Conservation (phyloP, 257 asterid genomes). For the Galeopsis tetrahit region DNA sequence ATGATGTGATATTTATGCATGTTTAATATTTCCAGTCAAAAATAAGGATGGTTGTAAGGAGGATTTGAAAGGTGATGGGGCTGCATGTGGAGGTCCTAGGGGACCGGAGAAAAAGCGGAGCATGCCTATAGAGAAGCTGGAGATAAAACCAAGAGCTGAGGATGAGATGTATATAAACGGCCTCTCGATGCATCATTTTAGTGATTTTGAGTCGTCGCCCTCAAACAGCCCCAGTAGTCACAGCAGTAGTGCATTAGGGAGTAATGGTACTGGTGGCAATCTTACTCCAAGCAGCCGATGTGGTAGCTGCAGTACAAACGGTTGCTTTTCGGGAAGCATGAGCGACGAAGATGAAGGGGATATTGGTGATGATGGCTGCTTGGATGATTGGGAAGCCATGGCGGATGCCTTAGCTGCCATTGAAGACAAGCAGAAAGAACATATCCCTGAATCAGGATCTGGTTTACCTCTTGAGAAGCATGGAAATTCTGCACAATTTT, state of each 20-base stretch:
- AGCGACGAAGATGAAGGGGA: conserved; percentile 68
- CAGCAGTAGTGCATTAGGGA: conserved; percentile 60
- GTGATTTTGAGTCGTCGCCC: conserved; percentile 65
- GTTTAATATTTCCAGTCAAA: conserved; percentile 54
- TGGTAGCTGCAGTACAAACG: conserved; percentile 60
- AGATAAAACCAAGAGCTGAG: conserved; percentile 50
- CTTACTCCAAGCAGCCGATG: conserved; percentile 66
- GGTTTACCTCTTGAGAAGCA: conserved; percentile 35
- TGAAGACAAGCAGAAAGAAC: conserved; percentile 52
- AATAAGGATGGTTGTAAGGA: conserved; percentile 59
- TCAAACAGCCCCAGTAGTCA: conserved; percentile 75
- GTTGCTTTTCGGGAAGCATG: conserved; percentile 58
- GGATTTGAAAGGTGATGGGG: conserved; percentile 48
- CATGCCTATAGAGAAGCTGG: conserved; percentile 52
- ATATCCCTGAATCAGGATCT: conserved; percentile 32
- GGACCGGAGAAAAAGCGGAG: conserved; percentile 36
- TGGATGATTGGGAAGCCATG: conserved; percentile 96
- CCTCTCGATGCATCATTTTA: conserved; percentile 46
- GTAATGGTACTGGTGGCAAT: conserved; percentile 60
- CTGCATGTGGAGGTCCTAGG: conserved; percentile 26
- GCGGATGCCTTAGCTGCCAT: conserved; percentile 93
- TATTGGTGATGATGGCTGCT: conserved; percentile 61
- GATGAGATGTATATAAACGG: conserved; percentile 52
- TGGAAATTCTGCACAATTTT: conserved; percentile 31
- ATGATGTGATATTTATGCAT: conserved; percentile 29